Percentiles rank a stretch among this genome's conserved stretches.
phyloP scores from a whole-genome alignment of 139 green algal genomes.

The Volvox africanus region DNA sequence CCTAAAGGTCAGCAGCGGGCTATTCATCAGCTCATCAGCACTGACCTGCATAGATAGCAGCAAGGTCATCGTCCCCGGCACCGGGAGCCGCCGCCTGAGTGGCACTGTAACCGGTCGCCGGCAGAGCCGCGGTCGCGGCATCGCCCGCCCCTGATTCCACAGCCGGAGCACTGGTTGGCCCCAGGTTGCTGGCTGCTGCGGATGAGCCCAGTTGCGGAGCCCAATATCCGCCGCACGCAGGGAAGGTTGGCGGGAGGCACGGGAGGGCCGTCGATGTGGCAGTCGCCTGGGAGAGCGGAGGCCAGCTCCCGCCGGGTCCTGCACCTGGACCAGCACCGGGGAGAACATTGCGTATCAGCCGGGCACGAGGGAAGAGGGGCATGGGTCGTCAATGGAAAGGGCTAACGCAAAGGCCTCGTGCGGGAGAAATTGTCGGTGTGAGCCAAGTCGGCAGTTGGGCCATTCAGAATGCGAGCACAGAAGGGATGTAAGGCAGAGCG shows the following conservation, averaged over 20 bases:
- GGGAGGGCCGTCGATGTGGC: background rate
- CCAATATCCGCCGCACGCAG: background rate
- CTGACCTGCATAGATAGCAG: background rate
- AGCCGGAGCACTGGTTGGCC: too few species aligned
- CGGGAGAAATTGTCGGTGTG: too few species aligned
- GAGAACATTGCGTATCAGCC: too few species aligned
- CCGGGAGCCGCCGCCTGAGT: background rate
- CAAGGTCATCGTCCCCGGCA: background rate
- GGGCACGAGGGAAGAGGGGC: background rate
- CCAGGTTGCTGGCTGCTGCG: background rate
- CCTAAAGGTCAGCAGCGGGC: too few species aligned
- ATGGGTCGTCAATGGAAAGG: background rate
- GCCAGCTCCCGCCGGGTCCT: too few species aligned
- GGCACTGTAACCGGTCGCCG: background rate
- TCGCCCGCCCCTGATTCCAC: background rate
- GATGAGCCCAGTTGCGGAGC: background rate
- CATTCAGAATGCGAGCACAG: too few species aligned
- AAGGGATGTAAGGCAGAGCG: too few species aligned
- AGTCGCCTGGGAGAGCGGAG: too few species aligned
- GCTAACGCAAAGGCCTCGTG: too few species aligned
- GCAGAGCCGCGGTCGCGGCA: background rate
- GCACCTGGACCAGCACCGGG: too few species aligned
- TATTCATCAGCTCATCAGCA: background rate
- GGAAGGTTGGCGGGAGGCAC: background rate
- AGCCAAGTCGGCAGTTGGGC: too few species aligned